A percentile compares a stretch with the other conserved stretches of the same genome.
These are phyloP conservation scores for Selenicereus undatus DNA, from an alignment of 148 eudicot species.

Conservation along the genomic window DNA sequence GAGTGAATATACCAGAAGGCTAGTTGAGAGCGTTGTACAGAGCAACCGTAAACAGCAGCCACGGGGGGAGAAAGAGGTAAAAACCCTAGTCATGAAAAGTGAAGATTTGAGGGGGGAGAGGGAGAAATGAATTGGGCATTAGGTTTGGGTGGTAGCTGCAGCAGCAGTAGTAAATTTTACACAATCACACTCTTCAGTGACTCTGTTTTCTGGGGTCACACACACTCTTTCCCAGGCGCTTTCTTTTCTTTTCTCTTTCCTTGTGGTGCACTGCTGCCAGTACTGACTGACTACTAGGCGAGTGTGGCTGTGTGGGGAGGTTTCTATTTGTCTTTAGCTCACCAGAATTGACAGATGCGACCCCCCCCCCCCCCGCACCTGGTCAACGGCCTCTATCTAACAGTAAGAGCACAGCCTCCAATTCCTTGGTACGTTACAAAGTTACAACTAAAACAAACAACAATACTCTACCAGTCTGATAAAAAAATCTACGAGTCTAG, in stretches of 20 bases:
- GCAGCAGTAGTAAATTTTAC: neutral
- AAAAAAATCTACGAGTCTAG: too few species aligned
- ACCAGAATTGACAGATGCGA: neutral
- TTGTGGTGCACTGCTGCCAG: neutral
- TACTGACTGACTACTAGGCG: neutral
- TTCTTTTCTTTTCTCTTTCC: neutral
- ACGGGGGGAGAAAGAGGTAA: neutral
- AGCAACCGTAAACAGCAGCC: neutral
- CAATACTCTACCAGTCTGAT: too few species aligned
- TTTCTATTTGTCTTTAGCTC: conserved; percentile 5
- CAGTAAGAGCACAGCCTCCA: neutral
- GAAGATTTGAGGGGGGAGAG: neutral
- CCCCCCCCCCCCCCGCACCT: neutral
- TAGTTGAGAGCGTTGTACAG: neutral
- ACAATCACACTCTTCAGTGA: neutral
- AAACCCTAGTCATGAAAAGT: conserved; percentile 1
- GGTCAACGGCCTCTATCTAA: neutral
- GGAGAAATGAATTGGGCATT: neutral
- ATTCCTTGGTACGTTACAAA: neutral
- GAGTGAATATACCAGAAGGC: neutral
- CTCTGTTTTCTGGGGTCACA: neutral
- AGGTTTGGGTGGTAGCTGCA: neutral
- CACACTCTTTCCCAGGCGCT: neutral
- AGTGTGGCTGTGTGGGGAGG: neutral
- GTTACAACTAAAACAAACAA: too few species aligned